Base-by-base conservation (phyloP, 2,329 filamentous ascomycete species). In the Colletotrichum nymphaeae region DNA sequence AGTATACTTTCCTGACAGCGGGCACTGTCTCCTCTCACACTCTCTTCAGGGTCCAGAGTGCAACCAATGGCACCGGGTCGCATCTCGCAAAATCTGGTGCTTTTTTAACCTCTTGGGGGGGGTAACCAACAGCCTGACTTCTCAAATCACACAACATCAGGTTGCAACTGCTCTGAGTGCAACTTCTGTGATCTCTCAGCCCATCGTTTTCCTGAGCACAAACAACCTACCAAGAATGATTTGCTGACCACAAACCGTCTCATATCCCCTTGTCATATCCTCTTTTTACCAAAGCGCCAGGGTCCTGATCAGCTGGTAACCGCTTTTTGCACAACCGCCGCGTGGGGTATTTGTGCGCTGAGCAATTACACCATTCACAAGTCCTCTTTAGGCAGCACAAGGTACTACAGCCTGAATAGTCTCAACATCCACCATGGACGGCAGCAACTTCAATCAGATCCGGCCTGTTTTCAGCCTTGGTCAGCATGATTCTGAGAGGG, bases 401-500 rank as follows among this genome's bases (percentile, higher is more conserved):
- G 57, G 24, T n/a, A n/a, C 4, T 49, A 42, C 42, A 49, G 42
- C 19, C 42, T 9, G 42, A 49, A 49, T 9, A 22, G 6, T 32
- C 35, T 26, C 65, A 57, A 9, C 28, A 35, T 22, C 42, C 32
- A 59, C 35, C 19, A 71, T 73, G 53, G 73, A 76, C 56, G 68
- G 37, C 52, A 53, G 46, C 42, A 74, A 71, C 59, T 67, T 57
- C 22, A 73, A 74, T n/a, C 63, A 74, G 5, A 63, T 66, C 67
- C 79, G 83, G 42, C 86, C 86, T 1, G 76, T 69, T 12, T 94
- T 95, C 79, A 93, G 92, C 78, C 86, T 95, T 76, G 93, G 93
- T 70, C 92, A 95, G 75, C 93, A 95, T 83, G 92, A 95, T 79
- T 91, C 92, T 7, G 85, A 85, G 64, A 86, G 93, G 72, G 82